phyloP scores from a whole-genome alignment of 1,139 yeast genomes.

The Yamadazyma triangularis region DNA sequence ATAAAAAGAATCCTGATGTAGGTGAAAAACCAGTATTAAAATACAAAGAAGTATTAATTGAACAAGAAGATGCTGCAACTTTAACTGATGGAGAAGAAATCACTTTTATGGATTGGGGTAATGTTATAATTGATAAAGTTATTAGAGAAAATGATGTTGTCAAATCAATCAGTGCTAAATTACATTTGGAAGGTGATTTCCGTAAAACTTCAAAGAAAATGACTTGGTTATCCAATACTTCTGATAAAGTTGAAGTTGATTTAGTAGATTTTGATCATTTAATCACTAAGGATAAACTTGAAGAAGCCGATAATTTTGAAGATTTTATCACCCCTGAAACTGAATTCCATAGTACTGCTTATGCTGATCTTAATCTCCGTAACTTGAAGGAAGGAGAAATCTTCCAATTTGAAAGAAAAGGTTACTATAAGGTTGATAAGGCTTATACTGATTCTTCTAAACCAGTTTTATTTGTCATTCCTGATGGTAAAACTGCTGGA shows the following conservation, averaged over 20 bases:
- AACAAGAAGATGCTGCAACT: conserved; percentile 83
- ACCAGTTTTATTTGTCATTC: conserved; percentile 86
- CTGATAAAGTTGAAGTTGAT: conserved; percentile 65
- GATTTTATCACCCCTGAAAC: conserved; percentile 88
- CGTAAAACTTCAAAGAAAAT: conserved; percentile 92
- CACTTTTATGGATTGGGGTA: conserved; percentile 99
- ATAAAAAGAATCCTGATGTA: conserved; percentile 91
- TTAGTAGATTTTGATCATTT: conserved; percentile 92
- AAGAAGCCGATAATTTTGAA: conserved; percentile 91
- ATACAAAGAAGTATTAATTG: conserved; percentile 64
- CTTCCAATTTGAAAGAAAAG: conserved; percentile 96
- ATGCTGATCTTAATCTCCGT: conserved; percentile 78
- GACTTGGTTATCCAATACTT: conserved; percentile 91
- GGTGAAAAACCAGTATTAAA: conserved; percentile 79
- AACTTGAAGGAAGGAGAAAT: conserved; percentile 79
- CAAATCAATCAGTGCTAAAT: conserved; percentile 65
- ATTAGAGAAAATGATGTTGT: conserved; percentile 51
- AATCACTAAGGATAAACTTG: conserved; percentile 92
- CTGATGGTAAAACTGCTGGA: conserved; percentile 90
- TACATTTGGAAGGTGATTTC: conserved; percentile 95
- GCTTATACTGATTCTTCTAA: conserved; percentile 54
- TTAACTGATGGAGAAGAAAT: conserved; percentile 77
- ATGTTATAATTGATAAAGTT: conserved; percentile 74
- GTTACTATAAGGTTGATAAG: conserved; percentile 83
- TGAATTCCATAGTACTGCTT: conserved; percentile 74